These are phyloP conservation scores for Penicillium aurantiogriseum DNA, from an alignment of 2,329 filamentous ascomycete genomes.

Conservation along the genomic window DNA sequence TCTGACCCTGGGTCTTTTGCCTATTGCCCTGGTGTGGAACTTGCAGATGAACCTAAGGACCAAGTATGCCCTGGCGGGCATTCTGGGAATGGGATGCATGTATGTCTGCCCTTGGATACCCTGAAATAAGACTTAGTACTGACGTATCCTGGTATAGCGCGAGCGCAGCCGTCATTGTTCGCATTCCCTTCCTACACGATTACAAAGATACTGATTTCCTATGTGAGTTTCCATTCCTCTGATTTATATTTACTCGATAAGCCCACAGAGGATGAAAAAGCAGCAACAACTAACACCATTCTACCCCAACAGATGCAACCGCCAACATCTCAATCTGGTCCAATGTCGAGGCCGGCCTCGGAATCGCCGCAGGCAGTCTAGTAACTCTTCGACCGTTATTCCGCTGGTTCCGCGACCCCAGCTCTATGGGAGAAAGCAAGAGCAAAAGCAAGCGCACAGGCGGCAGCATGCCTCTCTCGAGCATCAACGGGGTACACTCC, in stretches of 20 bases:
- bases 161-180: slow-evolving; percentile 38
- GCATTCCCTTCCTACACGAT: slow-evolving; percentile 36
- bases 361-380: slow-evolving; percentile 49
- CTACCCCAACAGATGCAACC: slow-evolving; percentile 30
- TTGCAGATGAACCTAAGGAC: slow-evolving; percentile 55
- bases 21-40: slow-evolving; percentile 55
- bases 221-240: slow-evolving; percentile 26
- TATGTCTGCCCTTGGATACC: slow-evolving; percentile 20
- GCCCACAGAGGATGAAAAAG: not conserved
- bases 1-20: slow-evolving; percentile 54
- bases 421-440: slow-evolving; percentile 21
- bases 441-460: slow-evolving; percentile 25
- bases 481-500: slow-evolving; percentile 23
- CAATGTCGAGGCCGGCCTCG: slow-evolving; percentile 39
- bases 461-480: slow-evolving; percentile 34
- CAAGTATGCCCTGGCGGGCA: slow-evolving; percentile 53
- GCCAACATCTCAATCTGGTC: slow-evolving; percentile 43
- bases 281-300: slow-evolving; percentile 11
- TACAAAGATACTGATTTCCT: slow-evolving; percentile 36
- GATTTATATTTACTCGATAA: not conserved
- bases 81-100: slow-evolving; percentile 58
- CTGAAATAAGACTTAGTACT: not conserved
- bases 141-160: slow-evolving; percentile 24
- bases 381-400: slow-evolving; percentile 52
- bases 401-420: slow-evolving; percentile 36